Conservation (phyloP, 257 asterid genomes). For the Hygrophila difformis region DNA sequence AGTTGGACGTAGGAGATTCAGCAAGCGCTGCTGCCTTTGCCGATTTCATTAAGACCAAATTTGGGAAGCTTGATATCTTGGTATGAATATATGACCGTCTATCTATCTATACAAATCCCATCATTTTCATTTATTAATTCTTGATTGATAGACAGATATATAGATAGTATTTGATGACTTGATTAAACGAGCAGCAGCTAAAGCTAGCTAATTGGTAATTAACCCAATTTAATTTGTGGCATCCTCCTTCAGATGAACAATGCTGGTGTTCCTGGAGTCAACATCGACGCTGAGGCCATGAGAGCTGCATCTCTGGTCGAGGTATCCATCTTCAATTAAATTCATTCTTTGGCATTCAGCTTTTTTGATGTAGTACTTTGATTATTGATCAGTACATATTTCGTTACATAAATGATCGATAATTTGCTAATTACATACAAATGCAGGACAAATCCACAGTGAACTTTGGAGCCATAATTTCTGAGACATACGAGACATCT, state of each 20-base stretch:
- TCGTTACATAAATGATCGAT: too few relatives aligned
- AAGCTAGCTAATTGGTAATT: too few relatives aligned
- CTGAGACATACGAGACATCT: constrained; percentile 17
- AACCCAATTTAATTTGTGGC: too few relatives aligned
- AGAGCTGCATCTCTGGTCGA: not conserved
- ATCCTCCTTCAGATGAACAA: constrained; percentile 8
- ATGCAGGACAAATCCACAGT: not conserved
- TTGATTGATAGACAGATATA: too few relatives aligned
- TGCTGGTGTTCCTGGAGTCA: constrained; percentile 4
- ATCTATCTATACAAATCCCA: not conserved
- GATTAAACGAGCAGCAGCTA: too few relatives aligned
- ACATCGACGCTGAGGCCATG: not conserved
- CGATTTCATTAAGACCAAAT: constrained; percentile 19
- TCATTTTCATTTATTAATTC: too few relatives aligned
- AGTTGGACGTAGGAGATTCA: constrained; percentile 21
- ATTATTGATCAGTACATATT: too few relatives aligned
- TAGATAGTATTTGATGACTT: too few relatives aligned
- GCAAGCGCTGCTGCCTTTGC: constrained; percentile 22
- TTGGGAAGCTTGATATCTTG: constrained; percentile 27
- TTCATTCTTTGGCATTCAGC: too few relatives aligned
- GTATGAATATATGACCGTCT: not conserved
- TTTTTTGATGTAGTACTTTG: too few relatives aligned
- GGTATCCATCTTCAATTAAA: too few relatives aligned
- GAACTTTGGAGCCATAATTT: too few relatives aligned
- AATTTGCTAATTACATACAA: not conserved